Evolutionary conservation across 768 basidiomycete genomes (phyloP).

Genomic region (Termitomyces heimii): DNA sequence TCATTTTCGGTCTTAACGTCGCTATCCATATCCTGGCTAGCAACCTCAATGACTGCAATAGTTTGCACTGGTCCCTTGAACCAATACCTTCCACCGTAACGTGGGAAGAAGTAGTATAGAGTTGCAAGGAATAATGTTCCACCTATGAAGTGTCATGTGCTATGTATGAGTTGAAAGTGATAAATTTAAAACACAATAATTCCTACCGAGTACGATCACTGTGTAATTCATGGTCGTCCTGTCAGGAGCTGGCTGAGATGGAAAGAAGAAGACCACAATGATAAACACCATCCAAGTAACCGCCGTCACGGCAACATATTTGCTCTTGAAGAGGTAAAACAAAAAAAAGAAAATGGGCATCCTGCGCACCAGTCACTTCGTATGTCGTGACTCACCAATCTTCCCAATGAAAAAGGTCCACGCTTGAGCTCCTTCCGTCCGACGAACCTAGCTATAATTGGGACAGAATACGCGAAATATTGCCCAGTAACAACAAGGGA

Average conservation of each 20-base stretch:
- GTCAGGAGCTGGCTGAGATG: slow-evolving; percentile 39
- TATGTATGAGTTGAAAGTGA: neutral
- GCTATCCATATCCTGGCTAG: too few species aligned
- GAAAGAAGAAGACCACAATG: slow-evolving; percentile 60
- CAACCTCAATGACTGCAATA: slow-evolving; percentile 13
- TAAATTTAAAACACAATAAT: neutral
- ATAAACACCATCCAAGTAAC: slow-evolving; percentile 64
- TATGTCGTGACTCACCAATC: slow-evolving; percentile 17
- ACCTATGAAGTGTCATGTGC: too few species aligned
- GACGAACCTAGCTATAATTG: slow-evolving; percentile 23
- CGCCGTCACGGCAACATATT: slow-evolving; percentile 47
- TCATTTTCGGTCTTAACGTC: too few species aligned
- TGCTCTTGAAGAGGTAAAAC: too few species aligned
- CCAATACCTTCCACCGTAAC: slow-evolving; percentile 68
- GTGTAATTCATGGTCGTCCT: slow-evolving; percentile 63
- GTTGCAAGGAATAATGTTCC: slow-evolving; percentile 52
- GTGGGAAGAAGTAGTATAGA: slow-evolving; percentile 63
- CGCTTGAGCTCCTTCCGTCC: slow-evolving; percentile 18
- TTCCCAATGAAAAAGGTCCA: slow-evolving; percentile 19
- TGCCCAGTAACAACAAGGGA: slow-evolving; percentile 40
- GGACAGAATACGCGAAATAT: slow-evolving; percentile 18
- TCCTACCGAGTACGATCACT: slow-evolving; percentile 47
- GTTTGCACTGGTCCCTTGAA: slow-evolving; percentile 62
- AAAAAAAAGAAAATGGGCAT: neutral
- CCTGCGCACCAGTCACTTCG: too few species aligned